Base-by-base conservation (phyloP, 2,329 filamentous ascomycete genomes). In the Beauveria medogensis region DNA sequence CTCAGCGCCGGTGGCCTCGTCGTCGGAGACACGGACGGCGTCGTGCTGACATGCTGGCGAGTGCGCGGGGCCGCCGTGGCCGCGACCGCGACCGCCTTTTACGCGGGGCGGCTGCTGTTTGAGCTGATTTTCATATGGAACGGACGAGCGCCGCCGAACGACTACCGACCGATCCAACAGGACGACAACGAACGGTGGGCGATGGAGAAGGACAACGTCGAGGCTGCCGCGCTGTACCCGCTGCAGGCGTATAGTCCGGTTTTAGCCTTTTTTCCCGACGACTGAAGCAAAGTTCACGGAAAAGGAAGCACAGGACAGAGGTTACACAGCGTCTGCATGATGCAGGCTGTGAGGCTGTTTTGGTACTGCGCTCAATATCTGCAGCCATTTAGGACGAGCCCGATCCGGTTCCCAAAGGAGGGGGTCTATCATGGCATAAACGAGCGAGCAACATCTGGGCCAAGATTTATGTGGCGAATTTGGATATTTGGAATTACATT, bases 201-300 rank as follows among this genome's bases (percentile, higher is more conserved):
- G 8, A 26, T 37, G 24, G 63, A 63, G 46, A 62, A 41, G 59
- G 63, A 67, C 34, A 51, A 48, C 6, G 65, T 65, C 20, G 22
- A 41, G 18, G 58, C 64, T 2, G 7, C 30, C 34, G 61, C n/a
- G 12, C 9, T 55, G 7, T 41, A 37, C 14, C 26, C 10, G 2
- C 34, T 2, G 7, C 41, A 64, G 37, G 67, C 65, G 3, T 46
- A 71, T 1, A 73, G 70, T 52, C 71, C 71, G 1, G 70, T 73
- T 24, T 50, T 73, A 34, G 71, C 71, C 12, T 73, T 73, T 57
- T 72, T 72, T 24, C 69, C 70, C 18, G 44, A 41, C 58, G 26
- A 46, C 40, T 40, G 34, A 37, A 37, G 12, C 5, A 37, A 2
- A 1, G 7, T 6, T 18, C 34, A 53, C 20, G 40, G 18, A 40